Conservation (phyloP, 139 green algal species). For the Coccomyxa sp. region DNA sequence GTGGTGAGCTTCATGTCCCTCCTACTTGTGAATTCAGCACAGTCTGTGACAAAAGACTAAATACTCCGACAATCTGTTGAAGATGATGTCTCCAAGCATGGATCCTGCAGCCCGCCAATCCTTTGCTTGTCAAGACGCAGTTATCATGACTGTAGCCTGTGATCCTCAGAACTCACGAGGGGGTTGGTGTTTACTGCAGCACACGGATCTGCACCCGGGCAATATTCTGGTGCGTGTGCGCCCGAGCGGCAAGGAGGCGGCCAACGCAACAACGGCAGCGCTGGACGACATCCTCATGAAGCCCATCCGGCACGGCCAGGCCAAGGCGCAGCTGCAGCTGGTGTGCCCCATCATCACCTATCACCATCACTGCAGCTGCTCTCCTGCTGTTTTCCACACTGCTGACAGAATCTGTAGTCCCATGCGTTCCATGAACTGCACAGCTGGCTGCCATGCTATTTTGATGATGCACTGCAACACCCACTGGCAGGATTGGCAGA, state of each 20-base stretch:
- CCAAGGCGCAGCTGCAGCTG: constrained; percentile 4
- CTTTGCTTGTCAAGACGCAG: too few species aligned
- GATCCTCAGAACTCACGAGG: background rate
- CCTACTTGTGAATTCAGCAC: background rate
- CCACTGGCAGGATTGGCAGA: too few species aligned
- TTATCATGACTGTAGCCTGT: too few species aligned
- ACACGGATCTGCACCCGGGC: constrained; percentile 86
- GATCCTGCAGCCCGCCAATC: background rate
- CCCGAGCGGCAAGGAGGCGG: background rate
- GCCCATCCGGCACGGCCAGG: background rate
- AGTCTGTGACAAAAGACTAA: too few species aligned
- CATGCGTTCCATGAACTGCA: too few species aligned
- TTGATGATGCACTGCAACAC: too few species aligned
- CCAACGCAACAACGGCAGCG: background rate
- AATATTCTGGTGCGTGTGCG: constrained; percentile 84
- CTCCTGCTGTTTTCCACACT: too few species aligned
- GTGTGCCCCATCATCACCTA: background rate
- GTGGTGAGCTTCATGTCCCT: constrained; percentile 53
- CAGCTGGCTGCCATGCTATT: too few species aligned
- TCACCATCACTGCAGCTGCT: too few species aligned
- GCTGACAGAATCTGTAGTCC: too few species aligned
- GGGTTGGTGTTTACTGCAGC: background rate
- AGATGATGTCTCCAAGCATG: background rate
- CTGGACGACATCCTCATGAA: background rate
- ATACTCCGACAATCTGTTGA: too few species aligned